Evolutionary conservation across 106 monocot species (phyloP).

Genomic region (Dendrobium officinale): DNA sequence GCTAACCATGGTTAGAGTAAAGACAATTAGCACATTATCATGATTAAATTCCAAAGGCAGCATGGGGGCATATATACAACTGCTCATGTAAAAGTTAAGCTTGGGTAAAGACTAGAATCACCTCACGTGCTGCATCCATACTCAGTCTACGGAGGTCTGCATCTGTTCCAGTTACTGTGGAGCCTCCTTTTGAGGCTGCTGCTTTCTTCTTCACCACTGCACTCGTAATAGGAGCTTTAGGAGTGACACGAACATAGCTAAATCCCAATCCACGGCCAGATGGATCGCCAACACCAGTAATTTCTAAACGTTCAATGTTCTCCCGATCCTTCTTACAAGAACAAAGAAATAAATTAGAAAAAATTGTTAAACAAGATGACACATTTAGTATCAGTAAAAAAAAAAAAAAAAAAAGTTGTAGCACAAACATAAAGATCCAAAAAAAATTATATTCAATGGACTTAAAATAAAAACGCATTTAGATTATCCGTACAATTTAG

Average conservation of each 20-base stretch:
- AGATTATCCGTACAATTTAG: neutral
- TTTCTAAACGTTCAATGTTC: conserved; percentile 93
- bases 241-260: conserved; percentile 85
- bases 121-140: conserved; percentile 99
- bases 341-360: neutral
- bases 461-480: neutral
- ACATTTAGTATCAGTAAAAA: neutral
- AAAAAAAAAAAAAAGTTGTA: neutral
- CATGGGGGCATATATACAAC: too few relatives aligned
- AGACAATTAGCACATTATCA: neutral
- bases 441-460: neutral
- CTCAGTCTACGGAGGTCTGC: conserved; percentile 96
- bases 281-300: conserved; percentile 98
- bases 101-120: conserved; percentile 12
- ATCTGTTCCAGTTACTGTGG: conserved; percentile 96
- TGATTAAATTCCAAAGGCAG: too few relatives aligned
- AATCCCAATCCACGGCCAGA: conserved; percentile 96
- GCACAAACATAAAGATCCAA: neutral
- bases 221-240: conserved; percentile 67
- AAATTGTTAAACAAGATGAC: neutral
- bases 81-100: too few relatives aligned
- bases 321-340: conserved; percentile 50
- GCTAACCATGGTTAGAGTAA: neutral
- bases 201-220: conserved; percentile 78
- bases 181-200: conserved; percentile 53